Evolutionary conservation across 768 basidiomycete species (phyloP), one percentile per base, ranked within the genome.

Genomic region (Hygrophorus pudorinus): DNA sequence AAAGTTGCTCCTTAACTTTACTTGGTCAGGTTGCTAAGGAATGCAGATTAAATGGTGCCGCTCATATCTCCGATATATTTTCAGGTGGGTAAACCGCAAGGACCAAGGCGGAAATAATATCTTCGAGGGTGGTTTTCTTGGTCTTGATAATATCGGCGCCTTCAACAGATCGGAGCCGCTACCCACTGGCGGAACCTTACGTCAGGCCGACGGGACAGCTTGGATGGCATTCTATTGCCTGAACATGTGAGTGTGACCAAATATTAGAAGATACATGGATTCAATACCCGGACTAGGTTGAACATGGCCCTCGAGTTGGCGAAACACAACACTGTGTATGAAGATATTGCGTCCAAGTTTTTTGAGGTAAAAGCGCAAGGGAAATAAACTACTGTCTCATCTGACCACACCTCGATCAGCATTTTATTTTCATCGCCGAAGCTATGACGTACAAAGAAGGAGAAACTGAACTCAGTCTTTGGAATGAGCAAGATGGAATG

Each of bases 141-240:
- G 96, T 24, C 69, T 99, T 33, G 96, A 99, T 68, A 99, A 99
- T 56, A 98, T 99, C 49, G 92, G 92, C 10, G 79, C 89, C 5
- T 99, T 99, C 71, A 99, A 99, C 65, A 84, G 96, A 38, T 96
- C 91, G 2, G 96, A 99, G 61, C 88, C 91, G 20, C 65, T 99
- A 18, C 96, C 96, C 5, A 97, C 93, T 4, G 94, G 94, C 28
- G 96, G 96, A 7, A 77, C 67, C 13, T 70, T 99, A 47, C 91
- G 94, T 43, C 96, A 99, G 65, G 92, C 96, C 6, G 96, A 99
- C 59, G 94, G 94, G 7, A 99, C 96, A 5, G 90, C 94, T 0
- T 99, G 96, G 96, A 99, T 99, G 96, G 96, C 92, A 27, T 99
- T 98, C 68, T 99, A 94, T 63, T 91, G 84, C 53, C 64, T 98